A percentile compares a stretch with the other conserved stretches of the same genome.
These are phyloP conservation scores for Triadica sebifera DNA, from an alignment of 345 rosid species.

Conservation along the genomic window DNA sequence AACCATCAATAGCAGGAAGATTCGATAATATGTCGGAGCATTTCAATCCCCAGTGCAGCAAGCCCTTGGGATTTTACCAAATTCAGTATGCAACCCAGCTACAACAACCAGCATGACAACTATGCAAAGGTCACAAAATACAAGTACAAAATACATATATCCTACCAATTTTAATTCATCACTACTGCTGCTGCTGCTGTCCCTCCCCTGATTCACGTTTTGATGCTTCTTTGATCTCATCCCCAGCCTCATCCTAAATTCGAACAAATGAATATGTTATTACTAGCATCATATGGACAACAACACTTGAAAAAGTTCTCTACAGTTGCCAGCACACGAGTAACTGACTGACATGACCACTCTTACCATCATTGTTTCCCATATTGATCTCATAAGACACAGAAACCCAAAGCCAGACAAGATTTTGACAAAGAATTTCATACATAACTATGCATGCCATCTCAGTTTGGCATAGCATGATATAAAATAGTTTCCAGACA, in stretches of 20 bases:
- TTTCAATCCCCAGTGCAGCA: conserved; percentile 24
- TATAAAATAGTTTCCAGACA: neutral
- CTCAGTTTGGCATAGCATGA: neutral
- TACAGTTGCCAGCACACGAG: neutral
- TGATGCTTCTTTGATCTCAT: conserved; percentile 84
- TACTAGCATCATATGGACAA: neutral
- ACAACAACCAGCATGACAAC: conserved; percentile 34
- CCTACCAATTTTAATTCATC: conserved; percentile 29
- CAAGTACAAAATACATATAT: conserved; percentile 29
- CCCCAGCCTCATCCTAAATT: conserved; percentile 74
- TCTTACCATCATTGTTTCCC: neutral
- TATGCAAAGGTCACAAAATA: conserved; percentile 32
- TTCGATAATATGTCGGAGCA: conserved; percentile 22
- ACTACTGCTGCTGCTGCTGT: conserved; percentile 41
- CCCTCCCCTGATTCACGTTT: conserved; percentile 63
- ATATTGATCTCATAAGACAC: neutral
- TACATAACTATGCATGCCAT: neutral
- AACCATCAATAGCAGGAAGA: conserved; percentile 28
- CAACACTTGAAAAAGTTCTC: neutral
- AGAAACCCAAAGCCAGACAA: neutral
- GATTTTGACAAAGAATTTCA: neutral
- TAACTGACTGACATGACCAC: neutral
- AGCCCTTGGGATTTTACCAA: conserved; percentile 20
- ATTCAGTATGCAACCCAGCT: conserved; percentile 35
- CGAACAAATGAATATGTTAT: conserved; percentile 1